A percentile compares a stretch with the other conserved stretches of the same genome.
These are phyloP conservation scores for Xylaria sp. DNA, from an alignment of 2,329 filamentous ascomycete species.

Conservation along the genomic window DNA sequence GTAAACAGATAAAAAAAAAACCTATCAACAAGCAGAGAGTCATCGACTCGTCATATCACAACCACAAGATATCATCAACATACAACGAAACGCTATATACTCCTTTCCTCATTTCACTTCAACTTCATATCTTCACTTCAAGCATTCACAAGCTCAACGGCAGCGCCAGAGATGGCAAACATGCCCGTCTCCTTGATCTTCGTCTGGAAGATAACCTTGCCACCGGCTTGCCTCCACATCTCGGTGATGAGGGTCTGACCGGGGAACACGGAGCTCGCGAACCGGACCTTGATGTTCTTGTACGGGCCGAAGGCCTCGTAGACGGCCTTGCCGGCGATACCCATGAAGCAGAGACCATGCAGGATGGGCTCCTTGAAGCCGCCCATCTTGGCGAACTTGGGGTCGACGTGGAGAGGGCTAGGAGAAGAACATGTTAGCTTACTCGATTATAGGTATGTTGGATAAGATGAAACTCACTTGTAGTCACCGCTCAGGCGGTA, in stretches of 20 bases:
- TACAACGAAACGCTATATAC: neutral
- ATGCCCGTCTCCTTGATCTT: conserved; percentile 92
- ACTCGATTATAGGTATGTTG: neutral
- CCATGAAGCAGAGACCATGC: conserved; percentile 95
- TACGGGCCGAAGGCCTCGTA: conserved; percentile 76
- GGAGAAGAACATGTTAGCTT: neutral
- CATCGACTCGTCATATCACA: too few relatives aligned
- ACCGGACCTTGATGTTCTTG: conserved; percentile 89
- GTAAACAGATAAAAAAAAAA: too few relatives aligned
- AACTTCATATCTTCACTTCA: conserved; percentile 1
- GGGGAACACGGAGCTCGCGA: conserved; percentile 77
- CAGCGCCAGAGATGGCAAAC: conserved; percentile 74
- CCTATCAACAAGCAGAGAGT: too few relatives aligned
- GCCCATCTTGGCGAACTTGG: conserved; percentile 86
- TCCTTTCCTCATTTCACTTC: neutral
- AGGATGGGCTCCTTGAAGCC: conserved; percentile 93
- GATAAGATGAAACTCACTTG: conserved; percentile 51
- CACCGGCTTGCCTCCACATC: conserved; percentile 76
- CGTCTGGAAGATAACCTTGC: conserved; percentile 74
- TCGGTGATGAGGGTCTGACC: conserved; percentile 88
- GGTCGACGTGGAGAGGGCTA: conserved; percentile 87
- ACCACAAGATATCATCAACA: too few relatives aligned
- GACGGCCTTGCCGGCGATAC: conserved; percentile 84
- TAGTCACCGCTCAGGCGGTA: conserved; percentile 93
- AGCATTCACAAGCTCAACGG: conserved; percentile 58